Evolutionary conservation across 305 asterid genomes (phyloP), one percentile per base, ranked within the genome.

Genomic region (Ruellia speciosa): DNA sequence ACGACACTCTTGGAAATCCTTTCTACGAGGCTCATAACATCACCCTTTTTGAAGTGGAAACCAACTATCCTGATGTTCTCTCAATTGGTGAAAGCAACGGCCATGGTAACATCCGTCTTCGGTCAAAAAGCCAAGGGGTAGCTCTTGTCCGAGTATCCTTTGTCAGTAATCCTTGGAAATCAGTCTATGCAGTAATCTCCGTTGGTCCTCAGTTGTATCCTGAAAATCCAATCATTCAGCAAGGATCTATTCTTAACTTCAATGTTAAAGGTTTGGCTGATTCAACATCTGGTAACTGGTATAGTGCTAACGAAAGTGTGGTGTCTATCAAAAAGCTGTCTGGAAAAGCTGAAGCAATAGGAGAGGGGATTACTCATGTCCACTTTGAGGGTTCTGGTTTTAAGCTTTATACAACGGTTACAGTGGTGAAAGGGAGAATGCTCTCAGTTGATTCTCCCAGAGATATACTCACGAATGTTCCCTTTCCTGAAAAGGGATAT

Each of bases 181-280:
- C 88, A 56, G 81, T 79, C 49, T 87, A 82, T 66, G 70, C 74
- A 62, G 56, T 90, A 59, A 77, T 90, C 59, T 72, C 81, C 31
- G 84, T 77, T 5, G 97, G 97, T 62, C 90, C 94, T 51, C 88
- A 74, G 58, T 45, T 90, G 72, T 67, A 81, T 61, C 97, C 96
- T 56, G 76, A 69, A 71, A 82, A 87, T 72, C 90, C 95, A n/a
- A 65, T 76, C 40, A 66, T 90, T 59, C 76, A 58, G 67, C 77
- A 53, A 59, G 96, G 97, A 52, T 67, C 79, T 41, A 68, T 70
- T 57, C 78, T 89, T 51, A 68, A 72, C 75, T 84, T 89, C 55
- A 63, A 68, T 14, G 34, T 89, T 34, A 73, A 84, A 70, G 97
- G 94, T 66, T 61, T 72, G 43, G 34, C 66, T 18, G 86, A 71